These are phyloP conservation scores for Euphorbia lathyris DNA, from an alignment of 345 rosid genomes.

Conservation along the genomic window DNA sequence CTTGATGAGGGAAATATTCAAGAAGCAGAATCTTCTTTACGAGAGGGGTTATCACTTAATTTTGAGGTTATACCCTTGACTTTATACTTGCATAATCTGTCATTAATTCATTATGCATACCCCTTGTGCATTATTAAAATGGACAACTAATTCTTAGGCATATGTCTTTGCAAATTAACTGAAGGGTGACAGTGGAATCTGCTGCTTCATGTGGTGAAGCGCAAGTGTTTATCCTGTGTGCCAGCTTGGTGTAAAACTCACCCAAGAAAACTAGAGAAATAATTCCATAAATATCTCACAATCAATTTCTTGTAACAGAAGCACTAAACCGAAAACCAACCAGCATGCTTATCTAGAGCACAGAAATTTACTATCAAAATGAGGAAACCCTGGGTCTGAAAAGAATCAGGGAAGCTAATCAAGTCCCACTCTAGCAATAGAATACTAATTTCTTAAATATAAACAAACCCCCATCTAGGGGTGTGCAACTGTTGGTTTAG, in stretches of 20 bases:
- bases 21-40: conserved; percentile 87
- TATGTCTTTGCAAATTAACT: conserved; percentile 1
- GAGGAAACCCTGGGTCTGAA: background rate
- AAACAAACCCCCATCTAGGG: too few species aligned
- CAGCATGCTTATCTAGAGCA: background rate
- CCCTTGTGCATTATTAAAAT: background rate
- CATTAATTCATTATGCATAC: background rate
- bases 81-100: background rate
- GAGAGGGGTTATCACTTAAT: conserved; percentile 84
- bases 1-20: conserved; percentile 87
- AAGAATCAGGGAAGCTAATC: background rate
- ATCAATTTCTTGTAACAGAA: background rate
- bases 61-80: conserved; percentile 48
- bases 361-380: background rate
- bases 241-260: too few species aligned
- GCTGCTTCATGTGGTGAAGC: background rate
- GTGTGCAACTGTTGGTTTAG: too few species aligned
- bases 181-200: background rate
- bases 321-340: background rate
- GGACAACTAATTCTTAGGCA: background rate
- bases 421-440: background rate
- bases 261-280: background rate
- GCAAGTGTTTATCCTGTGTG: background rate
- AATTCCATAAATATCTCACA: background rate
- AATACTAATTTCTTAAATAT: background rate